phyloP scores from a whole-genome alignment of 768 basidiomycete genomes.

The Podaxis sp. region DNA sequence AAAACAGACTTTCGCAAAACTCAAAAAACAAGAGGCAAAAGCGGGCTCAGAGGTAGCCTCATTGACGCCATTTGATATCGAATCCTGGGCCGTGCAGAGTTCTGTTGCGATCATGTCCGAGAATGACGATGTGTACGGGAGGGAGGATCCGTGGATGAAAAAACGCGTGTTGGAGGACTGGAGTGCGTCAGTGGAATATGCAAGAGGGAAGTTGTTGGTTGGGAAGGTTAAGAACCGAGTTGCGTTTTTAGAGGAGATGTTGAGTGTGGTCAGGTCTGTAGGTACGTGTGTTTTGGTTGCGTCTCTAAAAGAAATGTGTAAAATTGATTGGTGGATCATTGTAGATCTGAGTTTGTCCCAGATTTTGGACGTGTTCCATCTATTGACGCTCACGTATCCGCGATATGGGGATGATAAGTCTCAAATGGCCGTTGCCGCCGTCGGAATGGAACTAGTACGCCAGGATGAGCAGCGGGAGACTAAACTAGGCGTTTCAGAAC shows the following conservation, averaged over 20 bases:
- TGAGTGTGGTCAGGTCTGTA: slow-evolving; percentile 50
- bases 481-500: slow-evolving; percentile 59
- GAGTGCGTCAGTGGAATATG: slow-evolving; percentile 49
- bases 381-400: slow-evolving; percentile 73
- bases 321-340: slow-evolving; percentile 2
- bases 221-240: slow-evolving; percentile 50
- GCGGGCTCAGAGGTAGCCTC: slow-evolving; percentile 23
- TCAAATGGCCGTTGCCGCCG: slow-evolving; percentile 62
- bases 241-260: slow-evolving; percentile 57
- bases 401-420: slow-evolving; percentile 74
- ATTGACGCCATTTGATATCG: slow-evolving; percentile 52
- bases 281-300: slow-evolving; percentile 34
- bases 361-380: slow-evolving; percentile 62
- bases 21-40: slow-evolving; percentile 50
- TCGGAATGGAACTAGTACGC: slow-evolving; percentile 59
- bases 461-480: slow-evolving; percentile 54
- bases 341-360: slow-evolving; percentile 60
- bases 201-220: slow-evolving; percentile 43
- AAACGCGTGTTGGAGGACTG: slow-evolving; percentile 53
- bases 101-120: slow-evolving; percentile 23
- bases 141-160: slow-evolving; percentile 40
- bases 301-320: slow-evolving; percentile 8
- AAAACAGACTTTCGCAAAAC: slow-evolving; percentile 40
- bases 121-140: slow-evolving; percentile 25
- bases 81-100: slow-evolving; percentile 60